Evolutionary conservation across 2,329 filamentous ascomycete species (phyloP), one percentile per base, ranked within the genome.

Genomic region (Periconia sp.): DNA sequence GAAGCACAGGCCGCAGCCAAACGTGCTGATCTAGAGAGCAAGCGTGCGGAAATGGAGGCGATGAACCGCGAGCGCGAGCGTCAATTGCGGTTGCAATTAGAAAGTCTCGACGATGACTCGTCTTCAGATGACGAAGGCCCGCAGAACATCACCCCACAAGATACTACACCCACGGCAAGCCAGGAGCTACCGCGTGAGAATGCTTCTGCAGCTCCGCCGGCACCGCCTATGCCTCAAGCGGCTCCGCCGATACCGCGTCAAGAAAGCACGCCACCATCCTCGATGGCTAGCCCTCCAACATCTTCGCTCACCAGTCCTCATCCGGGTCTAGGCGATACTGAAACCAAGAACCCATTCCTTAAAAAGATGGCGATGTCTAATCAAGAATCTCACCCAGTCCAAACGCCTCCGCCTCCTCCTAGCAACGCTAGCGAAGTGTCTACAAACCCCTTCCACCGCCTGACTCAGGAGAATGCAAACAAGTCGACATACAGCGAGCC

Each of bases 331-430:
- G 73, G 78, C 5, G 86, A 89, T 54, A 78, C 81, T 2, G 89
- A 95, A 71, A 96, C 90, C 60, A 92, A 89, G 69, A 97, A 97
- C 65, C 94, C 94, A 3, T 99, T 95, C 76, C 90, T 92, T 76
- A 89, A 87, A 71, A 94, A 92, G 75, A 85, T 95, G 78, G 85
- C 84, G 36, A 87, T 92, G 66, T 76, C 83, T 8, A 85, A 83
- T 42, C 73, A 78, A 13, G 73, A 82, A 9, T 70, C 77, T 39
- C 67, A 74, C 26, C 59, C 73, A 10, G 52, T 70, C 22, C 52
- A 70, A 6, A 60, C 71, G n/a, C 64, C 75, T 2, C 65, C 74
- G 9, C 65, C 71, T 26, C 55, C 69, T 26, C 52, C 66, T 13
- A 68, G 68, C 52, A 66, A 74, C 35, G 51, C 72, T 72, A 48